These are phyloP conservation scores for Boletellus deceptivus DNA, from an alignment of 1,284 basidiomycete species.

Conservation along the genomic window DNA sequence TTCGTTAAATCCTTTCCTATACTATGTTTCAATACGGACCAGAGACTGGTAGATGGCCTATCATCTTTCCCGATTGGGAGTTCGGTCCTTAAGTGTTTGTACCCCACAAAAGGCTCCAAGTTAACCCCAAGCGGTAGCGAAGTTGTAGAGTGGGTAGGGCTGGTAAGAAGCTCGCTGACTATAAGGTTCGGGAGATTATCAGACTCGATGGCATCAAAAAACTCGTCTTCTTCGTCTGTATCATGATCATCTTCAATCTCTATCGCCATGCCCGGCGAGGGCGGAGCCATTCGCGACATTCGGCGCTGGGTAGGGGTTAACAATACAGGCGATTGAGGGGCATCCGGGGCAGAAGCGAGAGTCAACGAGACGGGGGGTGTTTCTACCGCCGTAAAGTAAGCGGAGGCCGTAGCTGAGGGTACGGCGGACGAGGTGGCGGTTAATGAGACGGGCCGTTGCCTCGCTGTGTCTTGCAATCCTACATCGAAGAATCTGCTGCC, in stretches of 20 bases:
- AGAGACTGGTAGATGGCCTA: conserved; percentile 87
- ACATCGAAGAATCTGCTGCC: conserved; percentile 52
- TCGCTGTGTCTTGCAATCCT: conserved; percentile 27
- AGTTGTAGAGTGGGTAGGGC: conserved; percentile 32
- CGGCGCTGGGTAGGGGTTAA: conserved; percentile 32
- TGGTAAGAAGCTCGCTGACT: conserved; percentile 58
- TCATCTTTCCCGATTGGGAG: conserved; percentile 78
- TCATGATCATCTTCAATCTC: conserved; percentile 51
- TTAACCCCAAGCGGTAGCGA: conserved; percentile 34
- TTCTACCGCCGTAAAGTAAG: conserved; percentile 23
- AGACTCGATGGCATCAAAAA: conserved; percentile 95
- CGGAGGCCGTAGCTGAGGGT: conserved; percentile 18
- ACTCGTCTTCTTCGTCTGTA: conserved; percentile 93
- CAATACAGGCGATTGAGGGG: conserved; percentile 15
- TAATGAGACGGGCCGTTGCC: conserved; percentile 25
- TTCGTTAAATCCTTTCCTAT: conserved; percentile 97
- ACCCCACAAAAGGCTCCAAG: conserved; percentile 64
- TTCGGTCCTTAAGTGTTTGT: conserved; percentile 61
- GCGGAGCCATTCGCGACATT: conserved; percentile 13
- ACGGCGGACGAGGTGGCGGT: conserved; percentile 7
- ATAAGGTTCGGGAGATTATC: conserved; percentile 75
- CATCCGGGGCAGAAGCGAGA: conserved; percentile 2
- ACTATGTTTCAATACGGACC: conserved; percentile 94
- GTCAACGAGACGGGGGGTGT: conserved; percentile 11
- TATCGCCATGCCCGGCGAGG: conserved; percentile 8